These are phyloP conservation scores for Setomelanomma holmii DNA, from an alignment of 2,329 filamentous ascomycete genomes.

Conservation along the genomic window DNA sequence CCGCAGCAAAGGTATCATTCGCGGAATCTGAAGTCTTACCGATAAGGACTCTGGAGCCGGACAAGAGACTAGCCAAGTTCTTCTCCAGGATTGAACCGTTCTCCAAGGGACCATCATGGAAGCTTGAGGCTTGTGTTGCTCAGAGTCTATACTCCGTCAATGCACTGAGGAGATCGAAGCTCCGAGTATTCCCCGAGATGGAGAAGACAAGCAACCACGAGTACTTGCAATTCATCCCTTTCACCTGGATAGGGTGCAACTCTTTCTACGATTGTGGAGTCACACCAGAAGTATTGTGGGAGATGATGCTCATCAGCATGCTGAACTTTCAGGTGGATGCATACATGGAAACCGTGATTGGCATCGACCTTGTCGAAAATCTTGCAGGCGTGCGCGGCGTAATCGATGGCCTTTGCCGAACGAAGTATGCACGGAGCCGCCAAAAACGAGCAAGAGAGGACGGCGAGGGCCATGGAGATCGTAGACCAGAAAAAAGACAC, in stretches of 20 bases:
- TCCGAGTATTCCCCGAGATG: too few species aligned
- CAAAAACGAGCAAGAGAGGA: too few species aligned
- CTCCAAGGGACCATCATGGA: background rate
- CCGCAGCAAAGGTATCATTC: slow-evolving; percentile 22
- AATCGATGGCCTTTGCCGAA: background rate
- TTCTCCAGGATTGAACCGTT: background rate
- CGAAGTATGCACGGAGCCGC: background rate
- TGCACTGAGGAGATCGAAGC: background rate
- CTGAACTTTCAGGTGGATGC: slow-evolving; percentile 38
- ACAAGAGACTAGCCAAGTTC: background rate
- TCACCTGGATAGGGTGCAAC: slow-evolving; percentile 31
- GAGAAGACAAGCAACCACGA: slow-evolving; percentile 31
- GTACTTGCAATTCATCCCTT: slow-evolving; percentile 32
- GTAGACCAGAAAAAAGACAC: background rate
- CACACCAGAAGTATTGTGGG: slow-evolving; percentile 16
- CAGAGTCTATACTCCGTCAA: background rate
- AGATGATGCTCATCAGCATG: slow-evolving; percentile 37
- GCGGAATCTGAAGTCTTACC: too few species aligned
- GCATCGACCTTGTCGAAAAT: background rate
- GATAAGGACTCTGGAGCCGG: background rate
- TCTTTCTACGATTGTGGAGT: slow-evolving; percentile 3
- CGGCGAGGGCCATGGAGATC: background rate
- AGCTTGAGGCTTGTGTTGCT: background rate
- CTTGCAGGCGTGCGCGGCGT: background rate
- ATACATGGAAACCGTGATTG: slow-evolving; percentile 32